These are phyloP conservation scores for Danielozyma ontarioensis DNA, from an alignment of 805 yeast genomes.

Conservation along the genomic window DNA sequence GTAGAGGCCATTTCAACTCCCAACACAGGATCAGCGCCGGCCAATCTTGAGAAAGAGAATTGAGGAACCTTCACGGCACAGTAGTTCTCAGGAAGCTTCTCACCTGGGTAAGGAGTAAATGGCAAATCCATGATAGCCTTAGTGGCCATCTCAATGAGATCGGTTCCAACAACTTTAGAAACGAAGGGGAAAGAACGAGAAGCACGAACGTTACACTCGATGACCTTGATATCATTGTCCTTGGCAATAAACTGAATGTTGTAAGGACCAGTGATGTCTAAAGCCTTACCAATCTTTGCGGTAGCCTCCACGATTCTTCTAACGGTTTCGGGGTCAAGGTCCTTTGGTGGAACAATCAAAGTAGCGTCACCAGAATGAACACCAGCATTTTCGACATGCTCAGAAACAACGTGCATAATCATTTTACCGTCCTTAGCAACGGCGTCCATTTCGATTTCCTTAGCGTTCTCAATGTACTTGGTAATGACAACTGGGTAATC, in stretches of 20 bases:
- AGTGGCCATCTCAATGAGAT: slow-evolving; percentile 95
- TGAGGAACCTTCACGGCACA: slow-evolving; percentile 97
- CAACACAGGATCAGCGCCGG: slow-evolving; percentile 96
- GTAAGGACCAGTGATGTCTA: slow-evolving; percentile 95
- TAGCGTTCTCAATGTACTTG: slow-evolving; percentile 93
- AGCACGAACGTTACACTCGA: slow-evolving; percentile 98
- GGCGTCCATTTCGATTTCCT: slow-evolving; percentile 98
- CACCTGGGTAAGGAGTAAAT: slow-evolving; percentile 83
- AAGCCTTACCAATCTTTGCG: slow-evolving; percentile 91
- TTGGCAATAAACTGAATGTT: slow-evolving; percentile 96
- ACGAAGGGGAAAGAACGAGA: slow-evolving; percentile 99
- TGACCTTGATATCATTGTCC: slow-evolving; percentile 93
- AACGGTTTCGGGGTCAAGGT: slow-evolving; percentile 86
- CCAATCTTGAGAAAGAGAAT: slow-evolving; percentile 91
- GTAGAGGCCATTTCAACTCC: slow-evolving; percentile 99
- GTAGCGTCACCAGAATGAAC: slow-evolving; percentile 99
- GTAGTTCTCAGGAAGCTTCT: slow-evolving; percentile 84
- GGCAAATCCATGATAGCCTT: slow-evolving; percentile 90
- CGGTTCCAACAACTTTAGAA: slow-evolving; percentile 94
- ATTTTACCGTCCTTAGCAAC: slow-evolving; percentile 93
- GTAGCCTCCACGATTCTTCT: slow-evolving; percentile 90
- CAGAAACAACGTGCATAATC: slow-evolving; percentile 96
- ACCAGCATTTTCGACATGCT: slow-evolving; percentile 99
- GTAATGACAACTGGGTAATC: slow-evolving; percentile 98
- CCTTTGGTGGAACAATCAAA: slow-evolving; percentile 94